Percentiles rank a stretch among this genome's conserved stretches.
phyloP scores from a whole-genome alignment of 2,329 filamentous ascomycete species.

The Claviceps digitariae region DNA sequence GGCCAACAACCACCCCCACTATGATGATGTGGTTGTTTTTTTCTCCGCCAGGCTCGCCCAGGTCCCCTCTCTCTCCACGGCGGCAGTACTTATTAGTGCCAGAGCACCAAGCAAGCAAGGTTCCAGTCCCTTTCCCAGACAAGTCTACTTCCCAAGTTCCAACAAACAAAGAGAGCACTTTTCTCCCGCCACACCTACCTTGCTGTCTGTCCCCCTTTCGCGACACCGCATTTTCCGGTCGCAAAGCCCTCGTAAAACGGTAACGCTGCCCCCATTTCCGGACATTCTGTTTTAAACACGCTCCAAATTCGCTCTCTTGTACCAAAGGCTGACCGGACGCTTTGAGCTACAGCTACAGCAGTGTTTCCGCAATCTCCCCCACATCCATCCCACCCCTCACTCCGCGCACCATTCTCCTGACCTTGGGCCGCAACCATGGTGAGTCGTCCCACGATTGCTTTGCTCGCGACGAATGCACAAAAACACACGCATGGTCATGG shows the following conservation, averaged over 20 bases:
- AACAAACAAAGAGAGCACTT: slow-evolving; percentile 7
- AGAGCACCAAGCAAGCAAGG: slow-evolving; percentile 1
- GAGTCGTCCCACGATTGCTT: slow-evolving; percentile 11
- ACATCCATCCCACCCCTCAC: slow-evolving; percentile 13
- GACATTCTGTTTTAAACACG: too few relatives aligned
- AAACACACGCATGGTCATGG: too few relatives aligned
- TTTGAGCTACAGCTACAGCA: background rate
- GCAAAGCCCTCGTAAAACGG: background rate
- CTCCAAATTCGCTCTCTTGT: too few relatives aligned
- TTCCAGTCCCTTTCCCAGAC: too few relatives aligned
- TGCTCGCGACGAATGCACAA: background rate
- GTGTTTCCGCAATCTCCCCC: slow-evolving; percentile 6
- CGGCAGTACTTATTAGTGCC: slow-evolving; percentile 4
- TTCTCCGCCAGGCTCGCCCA: slow-evolving; percentile 17
- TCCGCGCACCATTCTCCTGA: slow-evolving; percentile 14
- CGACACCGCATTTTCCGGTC: slow-evolving; percentile 2
- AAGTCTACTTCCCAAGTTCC: slow-evolving; percentile 2
- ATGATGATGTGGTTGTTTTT: slow-evolving; percentile 19
- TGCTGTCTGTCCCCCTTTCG: background rate
- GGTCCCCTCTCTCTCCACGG: slow-evolving; percentile 7
- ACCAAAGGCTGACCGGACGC: slow-evolving; percentile 1
- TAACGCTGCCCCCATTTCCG: background rate
- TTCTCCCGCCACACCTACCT: background rate
- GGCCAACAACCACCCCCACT: slow-evolving; percentile 18
- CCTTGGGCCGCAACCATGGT: slow-evolving; percentile 26